These are phyloP conservation scores for Lentinula detonsa DNA, from an alignment of 768 basidiomycete genomes.

Conservation along the genomic window DNA sequence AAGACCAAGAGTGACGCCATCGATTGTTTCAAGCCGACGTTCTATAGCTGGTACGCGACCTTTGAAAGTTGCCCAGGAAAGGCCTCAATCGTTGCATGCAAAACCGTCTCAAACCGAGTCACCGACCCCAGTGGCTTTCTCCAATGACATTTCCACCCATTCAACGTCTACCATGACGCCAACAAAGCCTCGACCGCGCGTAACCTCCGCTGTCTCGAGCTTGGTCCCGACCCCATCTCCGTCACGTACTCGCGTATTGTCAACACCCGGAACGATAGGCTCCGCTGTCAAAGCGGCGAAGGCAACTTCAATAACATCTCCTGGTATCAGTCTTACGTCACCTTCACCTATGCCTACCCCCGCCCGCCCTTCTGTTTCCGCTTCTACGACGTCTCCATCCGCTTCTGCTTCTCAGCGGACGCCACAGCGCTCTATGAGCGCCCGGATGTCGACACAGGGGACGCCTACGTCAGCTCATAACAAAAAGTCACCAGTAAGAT, in stretches of 20 bases:
- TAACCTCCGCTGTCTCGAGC: conserved; percentile 1
- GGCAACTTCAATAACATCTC: neutral
- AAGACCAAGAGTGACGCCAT: neutral
- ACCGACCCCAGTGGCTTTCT: neutral
- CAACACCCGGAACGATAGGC: neutral
- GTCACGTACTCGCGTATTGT: neutral
- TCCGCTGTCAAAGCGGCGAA: neutral
- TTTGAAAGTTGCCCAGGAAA: neutral
- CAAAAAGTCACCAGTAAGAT: neutral
- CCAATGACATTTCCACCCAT: neutral
- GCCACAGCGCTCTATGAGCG: neutral
- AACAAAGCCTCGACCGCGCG: neutral
- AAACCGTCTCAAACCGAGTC: neutral
- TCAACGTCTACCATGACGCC: neutral
- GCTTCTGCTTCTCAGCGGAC: neutral
- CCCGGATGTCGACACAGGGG: neutral
- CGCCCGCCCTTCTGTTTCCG: neutral
- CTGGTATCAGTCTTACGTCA: conserved; percentile 2
- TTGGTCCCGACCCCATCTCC: neutral
- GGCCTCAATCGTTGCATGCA: neutral
- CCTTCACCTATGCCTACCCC: conserved; percentile 3
- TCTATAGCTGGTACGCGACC: conserved; percentile 1
- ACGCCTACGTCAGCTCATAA: neutral
- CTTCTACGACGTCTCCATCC: neutral
- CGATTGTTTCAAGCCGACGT: conserved; percentile 1